phyloP scores from a whole-genome alignment of 2,329 filamentous ascomycete genomes.

The Macrophomina phaseolina region DNA sequence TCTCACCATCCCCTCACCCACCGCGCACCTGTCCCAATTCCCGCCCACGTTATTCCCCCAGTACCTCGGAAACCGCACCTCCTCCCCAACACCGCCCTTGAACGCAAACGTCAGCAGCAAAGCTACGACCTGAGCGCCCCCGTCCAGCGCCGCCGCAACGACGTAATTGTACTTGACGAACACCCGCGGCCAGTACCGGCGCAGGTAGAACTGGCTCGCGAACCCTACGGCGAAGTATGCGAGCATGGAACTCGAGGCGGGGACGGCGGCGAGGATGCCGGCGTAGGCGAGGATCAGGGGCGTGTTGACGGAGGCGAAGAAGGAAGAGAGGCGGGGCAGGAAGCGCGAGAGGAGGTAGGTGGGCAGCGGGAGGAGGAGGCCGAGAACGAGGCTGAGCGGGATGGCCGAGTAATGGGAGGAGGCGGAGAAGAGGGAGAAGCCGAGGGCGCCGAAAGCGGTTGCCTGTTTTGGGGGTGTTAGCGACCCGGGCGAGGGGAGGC shows the following conservation, averaged over 20 bases:
- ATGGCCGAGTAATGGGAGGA: conserved; percentile 52
- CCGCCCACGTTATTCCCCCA: conserved; percentile 33
- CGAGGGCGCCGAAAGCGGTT: conserved; percentile 43
- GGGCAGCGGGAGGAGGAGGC: conserved; percentile 48
- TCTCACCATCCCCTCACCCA: conserved; percentile 15
- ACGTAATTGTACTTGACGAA: conserved; percentile 72
- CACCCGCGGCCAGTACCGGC: conserved; percentile 35
- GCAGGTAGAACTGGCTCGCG: conserved; percentile 44
- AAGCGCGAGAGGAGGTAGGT: conserved; percentile 31
- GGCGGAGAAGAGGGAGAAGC: conserved; percentile 57
- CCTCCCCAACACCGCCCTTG: conserved; percentile 47
- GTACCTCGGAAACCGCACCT: conserved; percentile 29
- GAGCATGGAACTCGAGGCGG: conserved; percentile 44
- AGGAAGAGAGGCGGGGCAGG: conserved; percentile 33
- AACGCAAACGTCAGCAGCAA: conserved; percentile 53
- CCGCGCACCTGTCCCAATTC: conserved; percentile 28
- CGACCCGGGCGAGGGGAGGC: background rate
- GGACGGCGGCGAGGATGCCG: conserved; percentile 41
- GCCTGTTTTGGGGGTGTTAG: conserved; percentile 39
- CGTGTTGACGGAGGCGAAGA: conserved; percentile 47
- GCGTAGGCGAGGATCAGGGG: conserved; percentile 52
- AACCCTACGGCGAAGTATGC: conserved; percentile 44
- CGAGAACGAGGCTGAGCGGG: conserved; percentile 39
- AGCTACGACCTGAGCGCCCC: conserved; percentile 55
- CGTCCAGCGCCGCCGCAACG: conserved; percentile 73